A percentile compares a stretch with the other conserved stretches of the same genome.
These are phyloP conservation scores for Phytophthora kernoviae DNA, from an alignment of 352 stramenopile species.

Conservation along the genomic window DNA sequence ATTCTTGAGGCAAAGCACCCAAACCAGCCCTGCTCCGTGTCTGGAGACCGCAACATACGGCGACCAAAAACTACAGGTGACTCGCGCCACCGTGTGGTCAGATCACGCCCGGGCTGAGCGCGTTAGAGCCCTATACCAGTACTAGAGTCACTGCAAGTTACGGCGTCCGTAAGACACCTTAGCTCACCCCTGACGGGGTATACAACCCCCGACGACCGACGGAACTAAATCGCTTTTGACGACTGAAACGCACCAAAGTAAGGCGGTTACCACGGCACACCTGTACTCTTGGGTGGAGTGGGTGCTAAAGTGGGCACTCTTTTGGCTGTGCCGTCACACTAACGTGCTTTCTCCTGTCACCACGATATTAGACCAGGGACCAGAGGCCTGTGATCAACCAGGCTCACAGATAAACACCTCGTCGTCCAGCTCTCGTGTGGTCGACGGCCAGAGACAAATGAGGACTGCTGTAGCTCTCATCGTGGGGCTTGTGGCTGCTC, in stretches of 20 bases:
- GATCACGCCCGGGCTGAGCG: background rate
- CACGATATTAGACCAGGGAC: background rate
- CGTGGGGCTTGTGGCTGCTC: conserved; percentile 10
- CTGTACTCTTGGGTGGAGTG: background rate
- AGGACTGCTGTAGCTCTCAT: conserved; percentile 22
- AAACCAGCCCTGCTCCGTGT: too few relatives aligned
- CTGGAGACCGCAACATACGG: too few relatives aligned
- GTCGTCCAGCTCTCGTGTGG: background rate
- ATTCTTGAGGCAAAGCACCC: too few relatives aligned
- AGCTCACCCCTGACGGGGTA: too few relatives aligned
- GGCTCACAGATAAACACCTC: background rate
- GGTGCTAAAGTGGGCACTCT: background rate
- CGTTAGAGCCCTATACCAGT: background rate
- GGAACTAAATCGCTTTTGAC: too few relatives aligned
- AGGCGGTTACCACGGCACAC: background rate
- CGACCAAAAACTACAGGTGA: background rate
- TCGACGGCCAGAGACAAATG: conserved; percentile 10
- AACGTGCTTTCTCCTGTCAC: background rate
- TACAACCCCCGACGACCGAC: too few relatives aligned
- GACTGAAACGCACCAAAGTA: background rate
- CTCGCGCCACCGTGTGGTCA: conserved; percentile 14
- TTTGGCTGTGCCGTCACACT: background rate
- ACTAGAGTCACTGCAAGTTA: background rate
- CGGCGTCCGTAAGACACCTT: background rate
- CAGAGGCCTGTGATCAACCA: background rate